Evolutionary conservation across 169 alveolate genomes (phyloP).

Genomic region (Plasmodium adleri): DNA sequence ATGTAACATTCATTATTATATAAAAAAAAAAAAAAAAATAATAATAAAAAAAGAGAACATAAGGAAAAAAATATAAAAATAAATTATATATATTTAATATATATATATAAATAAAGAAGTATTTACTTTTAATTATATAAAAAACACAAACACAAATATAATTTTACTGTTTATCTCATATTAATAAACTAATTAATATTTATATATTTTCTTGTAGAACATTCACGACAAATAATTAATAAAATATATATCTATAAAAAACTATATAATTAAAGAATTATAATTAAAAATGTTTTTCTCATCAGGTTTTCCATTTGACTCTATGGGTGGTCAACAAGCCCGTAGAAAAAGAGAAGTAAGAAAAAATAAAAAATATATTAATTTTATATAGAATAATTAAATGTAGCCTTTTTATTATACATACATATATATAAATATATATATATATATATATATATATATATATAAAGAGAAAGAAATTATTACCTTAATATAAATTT

Average conservation of each 20-base stretch:
- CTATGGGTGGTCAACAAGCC: slow-evolving; percentile 77
- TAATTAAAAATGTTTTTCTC: slow-evolving; percentile 62
- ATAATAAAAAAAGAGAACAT: too few relatives aligned
- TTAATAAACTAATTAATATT: background rate
- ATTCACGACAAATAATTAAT: slow-evolving; percentile 1
- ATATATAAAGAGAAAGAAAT: too few relatives aligned
- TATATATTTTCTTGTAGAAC: slow-evolving; percentile 15
- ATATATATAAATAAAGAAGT: background rate
- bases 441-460: background rate
- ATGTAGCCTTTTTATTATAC: background rate
- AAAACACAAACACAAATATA: too few relatives aligned
- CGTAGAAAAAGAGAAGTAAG: slow-evolving; percentile 77
- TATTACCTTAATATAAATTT: too few relatives aligned
- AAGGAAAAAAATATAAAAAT: too few relatives aligned
- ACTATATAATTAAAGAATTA: background rate
- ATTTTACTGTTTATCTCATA: background rate
- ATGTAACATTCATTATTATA: too few relatives aligned
- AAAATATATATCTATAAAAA: slow-evolving; percentile 9
- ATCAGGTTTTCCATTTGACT: slow-evolving; percentile 73
- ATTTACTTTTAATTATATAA: too few relatives aligned
- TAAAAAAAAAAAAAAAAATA: too few relatives aligned
- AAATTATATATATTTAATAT: too few relatives aligned
- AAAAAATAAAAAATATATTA: background rate
- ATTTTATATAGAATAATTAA: background rate
- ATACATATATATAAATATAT: slow-evolving; percentile 5